These are phyloP conservation scores for Scytalidium lignicola DNA, from an alignment of 2,329 filamentous ascomycete species.

Conservation along the genomic window DNA sequence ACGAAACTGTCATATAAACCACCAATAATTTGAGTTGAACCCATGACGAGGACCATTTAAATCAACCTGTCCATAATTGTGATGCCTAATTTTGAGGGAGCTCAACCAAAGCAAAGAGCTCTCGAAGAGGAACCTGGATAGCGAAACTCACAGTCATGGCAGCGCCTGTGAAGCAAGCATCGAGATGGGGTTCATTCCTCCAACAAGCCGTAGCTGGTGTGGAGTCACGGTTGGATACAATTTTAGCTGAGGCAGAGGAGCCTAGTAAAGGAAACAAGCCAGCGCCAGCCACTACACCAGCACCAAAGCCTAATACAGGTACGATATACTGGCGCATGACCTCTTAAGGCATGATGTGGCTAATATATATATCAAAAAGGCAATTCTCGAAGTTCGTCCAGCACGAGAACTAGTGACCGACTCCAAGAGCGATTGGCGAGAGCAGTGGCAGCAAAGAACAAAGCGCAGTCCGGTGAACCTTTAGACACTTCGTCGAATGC, in stretches of 20 bases:
- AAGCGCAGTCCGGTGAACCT: slow-evolving; percentile 37
- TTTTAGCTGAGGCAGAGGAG: slow-evolving; percentile 75
- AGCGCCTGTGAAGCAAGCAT: slow-evolving; percentile 37
- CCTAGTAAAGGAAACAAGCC: slow-evolving; percentile 35
- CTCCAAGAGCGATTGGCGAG: slow-evolving; percentile 86
- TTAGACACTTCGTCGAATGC: slow-evolving; percentile 44
- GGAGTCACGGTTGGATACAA: slow-evolving; percentile 87
- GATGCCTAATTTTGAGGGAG: slow-evolving; percentile 17
- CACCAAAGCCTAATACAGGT: slow-evolving; percentile 31
- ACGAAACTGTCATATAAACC: not conserved
- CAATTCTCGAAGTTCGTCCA: slow-evolving; percentile 59
- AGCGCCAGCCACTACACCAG: slow-evolving; percentile 30
- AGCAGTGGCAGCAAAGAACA: slow-evolving; percentile 70
- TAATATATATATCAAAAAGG: slow-evolving; percentile 24
- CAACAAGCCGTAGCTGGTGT: slow-evolving; percentile 90
- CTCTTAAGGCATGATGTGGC: slow-evolving; percentile 5
- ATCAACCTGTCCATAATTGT: slow-evolving; percentile 3
- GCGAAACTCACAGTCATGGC: slow-evolving; percentile 21
- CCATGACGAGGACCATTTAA: not conserved
- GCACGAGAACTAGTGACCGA: slow-evolving; percentile 65
- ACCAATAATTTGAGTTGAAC: not conserved
- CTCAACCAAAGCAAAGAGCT: slow-evolving; percentile 13
- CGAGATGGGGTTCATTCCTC: slow-evolving; percentile 74
- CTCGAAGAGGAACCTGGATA: slow-evolving; percentile 8
- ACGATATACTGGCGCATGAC: slow-evolving; percentile 12